These are phyloP conservation scores for Fusarium xyrophilum DNA, from an alignment of 2,329 filamentous ascomycete genomes.

Conservation along the genomic window DNA sequence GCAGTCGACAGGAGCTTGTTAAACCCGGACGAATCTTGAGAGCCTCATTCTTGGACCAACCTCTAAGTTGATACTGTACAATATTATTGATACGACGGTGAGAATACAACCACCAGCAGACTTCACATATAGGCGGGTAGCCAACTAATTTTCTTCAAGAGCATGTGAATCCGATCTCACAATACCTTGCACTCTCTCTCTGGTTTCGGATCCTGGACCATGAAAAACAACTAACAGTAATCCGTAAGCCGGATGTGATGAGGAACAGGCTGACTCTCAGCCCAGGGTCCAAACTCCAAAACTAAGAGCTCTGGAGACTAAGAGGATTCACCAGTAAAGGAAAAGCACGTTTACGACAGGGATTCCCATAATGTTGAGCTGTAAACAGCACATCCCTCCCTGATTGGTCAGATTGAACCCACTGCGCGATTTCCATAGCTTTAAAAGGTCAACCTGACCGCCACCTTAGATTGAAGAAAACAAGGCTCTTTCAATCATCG, in stretches of 20 bases:
- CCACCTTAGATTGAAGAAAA: too few relatives aligned
- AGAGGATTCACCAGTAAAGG: slow-evolving; percentile 19
- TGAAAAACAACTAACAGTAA: not conserved
- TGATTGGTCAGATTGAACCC: too few relatives aligned
- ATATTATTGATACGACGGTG: slow-evolving; percentile 4
- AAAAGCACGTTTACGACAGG: slow-evolving; percentile 25
- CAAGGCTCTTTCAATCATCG: too few relatives aligned
- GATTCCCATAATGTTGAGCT: not conserved
- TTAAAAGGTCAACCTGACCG: too few relatives aligned
- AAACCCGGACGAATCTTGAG: not conserved
- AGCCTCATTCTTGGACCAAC: slow-evolving; percentile 24
- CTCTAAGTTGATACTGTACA: not conserved
- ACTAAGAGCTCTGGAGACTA: not conserved
- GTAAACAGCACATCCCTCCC: too few relatives aligned
- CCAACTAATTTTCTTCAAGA: not conserved
- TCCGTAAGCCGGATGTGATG: not conserved
- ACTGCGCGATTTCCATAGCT: too few relatives aligned
- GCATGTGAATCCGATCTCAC: not conserved
- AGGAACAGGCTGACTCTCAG: not conserved
- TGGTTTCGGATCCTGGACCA: not conserved
- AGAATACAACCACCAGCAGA: not conserved
- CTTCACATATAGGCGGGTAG: slow-evolving; percentile 6
- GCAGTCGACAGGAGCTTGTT: not conserved
- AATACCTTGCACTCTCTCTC: not conserved
- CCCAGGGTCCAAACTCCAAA: slow-evolving; percentile 9